Evolutionary conservation across 2,329 filamentous ascomycete genomes (phyloP), one percentile per base, ranked within the genome.

Genomic region (Calonectria leucothoes): DNA sequence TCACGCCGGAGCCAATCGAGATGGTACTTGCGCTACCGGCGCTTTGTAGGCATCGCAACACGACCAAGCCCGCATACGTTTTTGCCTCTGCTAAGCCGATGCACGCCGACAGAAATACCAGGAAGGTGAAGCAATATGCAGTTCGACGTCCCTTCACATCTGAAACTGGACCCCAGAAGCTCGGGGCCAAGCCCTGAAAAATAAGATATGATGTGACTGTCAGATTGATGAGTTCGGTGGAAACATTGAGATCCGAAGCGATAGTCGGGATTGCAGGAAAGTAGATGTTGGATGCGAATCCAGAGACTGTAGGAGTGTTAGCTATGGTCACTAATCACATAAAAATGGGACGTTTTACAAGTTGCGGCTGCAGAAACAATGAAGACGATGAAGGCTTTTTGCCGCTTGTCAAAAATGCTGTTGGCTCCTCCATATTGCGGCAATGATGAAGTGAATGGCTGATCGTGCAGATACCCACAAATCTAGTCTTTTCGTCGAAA

Each of bases 131-230:
- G 17, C 85, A 82, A 70, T 87, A 88, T n/a, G 86, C 83, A 0
- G 83, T 81, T 17, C 88, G 84, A 4, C 88, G 84, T 0, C 88
- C 88, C 7, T 85, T 74, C 0, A 82, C 81, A 74, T 90, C 88
- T 0, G 88, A 87, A 11, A 90, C 80, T 17, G 86, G 86, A 0
- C 88, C 89, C 75, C 89, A 85, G 49, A 91, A 81, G 29, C 85
- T 86, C 0, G 90, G 90, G 0, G 89, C 87, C 0, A 92, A 75
- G 4, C 86, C 90, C 82, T 91, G 90, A 42, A 91, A 87, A 27
- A 91, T 86, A 71, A 88, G 82, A 61, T 88, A 89, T 0, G 86
- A 85, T 2, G 87, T 88, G 0, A 89, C 79, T 0, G 86, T 86
- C 51, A 88, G 80, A 66, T 87, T 88, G 72, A 87, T 83, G 11